Evolutionary conservation across 768 basidiomycete species (phyloP), one percentile per base, ranked within the genome.

Genomic region (Kwoniella mangroviensis): DNA sequence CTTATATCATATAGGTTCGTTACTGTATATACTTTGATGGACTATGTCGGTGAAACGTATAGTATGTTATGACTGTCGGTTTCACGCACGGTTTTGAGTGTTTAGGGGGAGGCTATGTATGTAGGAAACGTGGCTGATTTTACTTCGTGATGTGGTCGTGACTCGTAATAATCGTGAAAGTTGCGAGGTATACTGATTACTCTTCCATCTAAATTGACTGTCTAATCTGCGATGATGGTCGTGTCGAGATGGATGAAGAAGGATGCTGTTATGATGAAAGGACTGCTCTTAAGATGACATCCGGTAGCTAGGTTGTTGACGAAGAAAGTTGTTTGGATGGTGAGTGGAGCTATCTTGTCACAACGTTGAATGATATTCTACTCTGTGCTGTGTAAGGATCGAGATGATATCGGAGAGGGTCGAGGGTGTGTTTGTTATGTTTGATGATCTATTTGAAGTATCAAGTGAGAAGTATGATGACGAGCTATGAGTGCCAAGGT

Each of bases 281-380:
- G 15, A 49, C 2, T 12, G 15, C 45, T 49, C 34, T 49, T 49
- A 49, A 49, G 45, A 49, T 13, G 19, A 49, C 45, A 49, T 49
- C 19, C 45, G 45, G 15, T 49, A 49, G 45, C 12, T 10, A 19
- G 10, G 34, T 26, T 40, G 49, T 41, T 13, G 51, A 13, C 4
- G n/a, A 26, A 9, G 63, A 63, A n/a, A 28, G 57, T 6, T 12
- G 26, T 52, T 40, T n/a, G 53, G 62, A 41, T 34, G 22, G 21
- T 34, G n/a, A 26, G 69, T 65, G 58, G 56, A 66, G 54, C 51
- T 34, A 22, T 12, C 62, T 52, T 6, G 60, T 43, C 43, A 63
- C 52, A 67, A 67, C 70, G 70, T 71, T 71, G 70, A 67, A 67
- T 45, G 70, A 71, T 67, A 26, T 67, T 71, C 70, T 67, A 71